Percentiles rank a stretch among this genome's conserved stretches.
Conservation (phyloP, 139 green algal genomes). For the Choricystis sp. region DNA sequence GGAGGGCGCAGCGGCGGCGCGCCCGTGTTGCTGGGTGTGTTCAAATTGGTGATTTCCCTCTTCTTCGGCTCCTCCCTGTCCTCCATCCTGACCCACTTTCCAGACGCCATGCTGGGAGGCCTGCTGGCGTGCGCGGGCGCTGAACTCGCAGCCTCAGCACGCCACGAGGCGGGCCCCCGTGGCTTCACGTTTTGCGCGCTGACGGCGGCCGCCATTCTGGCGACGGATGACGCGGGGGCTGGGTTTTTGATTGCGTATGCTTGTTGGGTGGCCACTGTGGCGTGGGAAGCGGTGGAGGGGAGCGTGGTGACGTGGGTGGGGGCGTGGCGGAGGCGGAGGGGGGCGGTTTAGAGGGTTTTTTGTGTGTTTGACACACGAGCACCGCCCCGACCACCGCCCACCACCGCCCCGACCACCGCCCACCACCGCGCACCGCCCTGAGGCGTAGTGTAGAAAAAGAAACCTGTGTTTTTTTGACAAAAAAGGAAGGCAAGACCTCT, state of each 20-base stretch:
- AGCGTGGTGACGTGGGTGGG: no score
- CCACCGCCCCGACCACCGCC: no score
- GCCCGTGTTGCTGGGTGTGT: conserved; percentile 43
- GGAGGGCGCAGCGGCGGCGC: conserved; percentile 44
- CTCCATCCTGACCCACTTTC: conserved; percentile 38
- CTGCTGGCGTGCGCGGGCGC: conserved; percentile 42
- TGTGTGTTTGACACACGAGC: no score
- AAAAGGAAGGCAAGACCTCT: no score
- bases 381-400: no score
- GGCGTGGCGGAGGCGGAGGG: no score
- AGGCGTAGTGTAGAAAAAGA: no score
- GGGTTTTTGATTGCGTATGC: conserved; percentile 7
- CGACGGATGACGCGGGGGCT: conserved; percentile 24
- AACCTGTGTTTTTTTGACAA: no score
- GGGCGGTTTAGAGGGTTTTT: no score
- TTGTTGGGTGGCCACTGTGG: not conserved
- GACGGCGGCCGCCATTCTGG: conserved; percentile 34
- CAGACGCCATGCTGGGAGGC: conserved; percentile 37
- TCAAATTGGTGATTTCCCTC: conserved; percentile 50
- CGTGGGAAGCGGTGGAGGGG: not conserved
- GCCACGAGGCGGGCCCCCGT: conserved; percentile 10
- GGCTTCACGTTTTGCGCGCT: conserved; percentile 41
- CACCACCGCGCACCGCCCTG: no score
- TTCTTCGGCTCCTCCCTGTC: conserved; percentile 44
- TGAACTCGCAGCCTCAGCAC: conserved; percentile 32